Percentiles rank a stretch among this genome's conserved stretches.
Evolutionary conservation across 305 asterid species (phyloP).

Genomic region (Caryopteris hybrid): DNA sequence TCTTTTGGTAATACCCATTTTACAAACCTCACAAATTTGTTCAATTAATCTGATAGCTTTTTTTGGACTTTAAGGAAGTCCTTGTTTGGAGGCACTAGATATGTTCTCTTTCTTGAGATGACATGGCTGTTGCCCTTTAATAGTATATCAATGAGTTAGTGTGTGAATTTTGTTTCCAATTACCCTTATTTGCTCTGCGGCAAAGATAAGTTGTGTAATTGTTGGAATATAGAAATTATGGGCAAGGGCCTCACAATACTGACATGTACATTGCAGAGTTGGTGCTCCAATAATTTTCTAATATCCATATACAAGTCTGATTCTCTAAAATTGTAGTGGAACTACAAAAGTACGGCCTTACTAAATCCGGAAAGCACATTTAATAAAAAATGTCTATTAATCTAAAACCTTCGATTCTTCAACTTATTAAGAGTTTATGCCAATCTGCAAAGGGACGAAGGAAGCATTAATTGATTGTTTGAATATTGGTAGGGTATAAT

Average conservation of each 20-base stretch:
- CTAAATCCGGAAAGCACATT: not conserved
- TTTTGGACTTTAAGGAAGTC: not conserved
- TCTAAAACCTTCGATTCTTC: too few relatives aligned
- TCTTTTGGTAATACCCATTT: not conserved
- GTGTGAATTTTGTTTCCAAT: not conserved
- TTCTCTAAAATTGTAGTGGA: not conserved
- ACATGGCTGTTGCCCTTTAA: not conserved
- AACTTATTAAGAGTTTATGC: too few relatives aligned
- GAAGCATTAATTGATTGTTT: too few relatives aligned
- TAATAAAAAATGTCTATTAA: not conserved
- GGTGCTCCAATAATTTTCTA: not conserved
- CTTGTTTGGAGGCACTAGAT: not conserved
- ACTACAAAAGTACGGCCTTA: not conserved
- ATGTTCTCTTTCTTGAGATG: not conserved
- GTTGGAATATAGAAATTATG: not conserved
- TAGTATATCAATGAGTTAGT: not conserved
- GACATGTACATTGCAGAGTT: not conserved
- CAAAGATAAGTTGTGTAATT: not conserved
- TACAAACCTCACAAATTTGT: not conserved
- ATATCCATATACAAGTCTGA: not conserved
- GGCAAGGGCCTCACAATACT: not conserved
- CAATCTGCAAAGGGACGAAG: too few relatives aligned
- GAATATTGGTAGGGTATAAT: too few relatives aligned
- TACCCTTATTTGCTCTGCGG: not conserved
- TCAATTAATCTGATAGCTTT: not conserved